Conservation (phyloP, 768 basidiomycete genomes). For the Sarcodon aspratus region DNA sequence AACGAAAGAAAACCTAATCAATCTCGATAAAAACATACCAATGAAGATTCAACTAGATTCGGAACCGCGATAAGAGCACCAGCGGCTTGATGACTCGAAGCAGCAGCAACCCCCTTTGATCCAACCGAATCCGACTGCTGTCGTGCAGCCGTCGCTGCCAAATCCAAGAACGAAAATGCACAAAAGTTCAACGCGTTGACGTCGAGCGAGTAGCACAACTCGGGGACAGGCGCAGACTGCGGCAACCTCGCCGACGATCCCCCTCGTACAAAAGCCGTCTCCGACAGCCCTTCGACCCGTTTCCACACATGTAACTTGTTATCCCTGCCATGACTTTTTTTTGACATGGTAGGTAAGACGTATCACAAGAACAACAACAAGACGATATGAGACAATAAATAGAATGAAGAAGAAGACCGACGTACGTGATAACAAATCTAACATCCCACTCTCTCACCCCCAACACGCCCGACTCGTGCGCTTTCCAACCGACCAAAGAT, state of each 20-base stretch:
- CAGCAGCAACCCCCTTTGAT: too few species aligned
- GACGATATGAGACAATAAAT: too few species aligned
- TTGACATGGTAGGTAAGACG: too few species aligned
- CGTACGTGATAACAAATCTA: conserved; percentile 64
- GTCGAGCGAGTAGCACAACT: conserved; percentile 59
- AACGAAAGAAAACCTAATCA: neutral
- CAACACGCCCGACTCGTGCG: conserved; percentile 70
- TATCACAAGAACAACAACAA: neutral
- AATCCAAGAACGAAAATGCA: conserved; percentile 61
- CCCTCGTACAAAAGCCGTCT: conserved; percentile 36
- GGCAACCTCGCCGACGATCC: conserved; percentile 39
- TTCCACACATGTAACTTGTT: conserved; percentile 77
- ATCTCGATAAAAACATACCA: conserved; percentile 30
- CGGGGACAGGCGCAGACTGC: conserved; percentile 32
- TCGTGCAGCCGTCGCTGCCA: conserved; percentile 8
- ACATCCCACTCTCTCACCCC: conserved; percentile 66
- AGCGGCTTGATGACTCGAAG: too few species aligned
- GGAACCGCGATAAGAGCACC: conserved; percentile 59
- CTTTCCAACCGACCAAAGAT: conserved; percentile 62
- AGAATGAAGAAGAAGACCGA: conserved; percentile 8
- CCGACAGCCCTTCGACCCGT: conserved; percentile 31
- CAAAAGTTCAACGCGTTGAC: conserved; percentile 94
- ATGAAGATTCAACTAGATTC: conserved; percentile 80
- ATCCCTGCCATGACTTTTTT: conserved; percentile 69
- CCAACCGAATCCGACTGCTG: neutral